Evolutionary conservation across 1,284 basidiomycete genomes (phyloP).

Genomic region (Chalciporus sp.): DNA sequence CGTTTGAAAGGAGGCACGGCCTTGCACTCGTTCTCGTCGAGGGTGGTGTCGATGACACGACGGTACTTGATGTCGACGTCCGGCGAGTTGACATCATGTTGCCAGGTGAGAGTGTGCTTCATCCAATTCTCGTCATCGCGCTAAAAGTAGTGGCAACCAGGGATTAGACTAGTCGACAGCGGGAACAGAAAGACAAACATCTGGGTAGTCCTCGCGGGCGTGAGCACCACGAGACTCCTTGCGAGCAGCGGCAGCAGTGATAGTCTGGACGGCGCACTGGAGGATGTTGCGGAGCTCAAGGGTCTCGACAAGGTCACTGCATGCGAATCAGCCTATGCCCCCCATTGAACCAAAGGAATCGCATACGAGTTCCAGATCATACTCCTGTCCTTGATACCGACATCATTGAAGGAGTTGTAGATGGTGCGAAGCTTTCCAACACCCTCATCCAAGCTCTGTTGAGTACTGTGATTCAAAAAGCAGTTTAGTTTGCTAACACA

Average conservation of each 20-base stretch:
- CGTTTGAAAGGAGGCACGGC: conserved; percentile 86
- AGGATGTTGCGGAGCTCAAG: conserved; percentile 96
- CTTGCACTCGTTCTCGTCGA: conserved; percentile 97
- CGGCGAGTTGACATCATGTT: conserved; percentile 70
- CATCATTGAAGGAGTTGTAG: conserved; percentile 86
- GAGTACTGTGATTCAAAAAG: conserved; percentile 63
- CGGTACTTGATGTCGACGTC: conserved; percentile 93
- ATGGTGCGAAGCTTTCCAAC: conserved; percentile 86
- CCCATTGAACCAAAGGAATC: neutral
- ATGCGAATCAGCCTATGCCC: conserved; percentile 16
- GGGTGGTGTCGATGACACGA: conserved; percentile 79
- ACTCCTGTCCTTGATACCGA: conserved; percentile 96
- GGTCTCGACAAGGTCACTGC: conserved; percentile 92
- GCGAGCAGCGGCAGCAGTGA: conserved; percentile 92
- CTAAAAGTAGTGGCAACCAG: conserved; percentile 38
- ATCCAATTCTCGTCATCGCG: conserved; percentile 92
- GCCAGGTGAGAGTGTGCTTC: conserved; percentile 93
- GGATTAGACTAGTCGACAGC: neutral
- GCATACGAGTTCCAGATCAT: conserved; percentile 99
- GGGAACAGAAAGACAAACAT: conserved; percentile 49
- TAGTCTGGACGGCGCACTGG: conserved; percentile 95
- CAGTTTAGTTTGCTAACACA: conserved; percentile 13
- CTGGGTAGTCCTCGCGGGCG: conserved; percentile 94
- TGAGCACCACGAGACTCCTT: conserved; percentile 98
- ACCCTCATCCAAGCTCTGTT: conserved; percentile 90